Percentiles rank a stretch among this genome's conserved stretches.
These are phyloP conservation scores for Amoeboaphelidium protococcarum DNA, from an alignment of 371 early-diverging fungal species.

Conservation along the genomic window DNA sequence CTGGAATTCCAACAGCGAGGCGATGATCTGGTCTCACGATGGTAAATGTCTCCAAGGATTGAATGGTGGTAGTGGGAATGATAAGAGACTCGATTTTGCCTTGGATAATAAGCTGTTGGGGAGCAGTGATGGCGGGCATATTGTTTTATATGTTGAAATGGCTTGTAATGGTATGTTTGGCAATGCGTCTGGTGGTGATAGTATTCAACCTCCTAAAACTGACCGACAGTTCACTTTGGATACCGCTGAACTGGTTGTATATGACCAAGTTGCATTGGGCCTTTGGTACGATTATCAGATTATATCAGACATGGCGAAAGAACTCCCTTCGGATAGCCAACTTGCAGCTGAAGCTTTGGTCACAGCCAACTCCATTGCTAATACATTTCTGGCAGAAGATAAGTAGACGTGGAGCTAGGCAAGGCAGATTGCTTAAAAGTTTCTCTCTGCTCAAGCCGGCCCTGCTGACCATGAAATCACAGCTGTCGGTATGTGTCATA, in stretches of 20 bases:
- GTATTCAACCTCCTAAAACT: constrained; percentile 42
- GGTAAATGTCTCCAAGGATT: constrained; percentile 67
- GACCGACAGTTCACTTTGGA: constrained; percentile 19
- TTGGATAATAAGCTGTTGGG: constrained; percentile 29
- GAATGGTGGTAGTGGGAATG: constrained; percentile 41
- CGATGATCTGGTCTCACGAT: constrained; percentile 51
- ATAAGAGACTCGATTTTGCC: constrained; percentile 43
- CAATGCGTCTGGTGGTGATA: constrained; percentile 21
- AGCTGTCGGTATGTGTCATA: constrained; percentile 13
- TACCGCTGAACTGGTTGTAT: constrained; percentile 37
- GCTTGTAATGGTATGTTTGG: constrained; percentile 88
- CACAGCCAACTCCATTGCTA: constrained; percentile 48
- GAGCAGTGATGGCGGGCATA: constrained; percentile 28
- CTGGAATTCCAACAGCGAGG: constrained; percentile 68
- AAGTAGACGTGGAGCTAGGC: too few species aligned
- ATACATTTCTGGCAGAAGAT: constrained; percentile 27
- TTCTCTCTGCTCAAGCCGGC: constrained; percentile 19
- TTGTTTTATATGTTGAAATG: constrained; percentile 53
- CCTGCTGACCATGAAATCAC: constrained; percentile 9
- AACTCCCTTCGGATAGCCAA: constrained; percentile 33
- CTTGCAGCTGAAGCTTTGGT: constrained; percentile 48
- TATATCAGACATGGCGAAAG: constrained; percentile 40
- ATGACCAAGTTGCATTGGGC: constrained; percentile 29
- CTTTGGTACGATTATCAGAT: constrained; percentile 43
- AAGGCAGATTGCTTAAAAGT: constrained; percentile 25